phyloP scores from a whole-genome alignment of 805 yeast genomes.

The Tetrapisispora nanseiensis region DNA sequence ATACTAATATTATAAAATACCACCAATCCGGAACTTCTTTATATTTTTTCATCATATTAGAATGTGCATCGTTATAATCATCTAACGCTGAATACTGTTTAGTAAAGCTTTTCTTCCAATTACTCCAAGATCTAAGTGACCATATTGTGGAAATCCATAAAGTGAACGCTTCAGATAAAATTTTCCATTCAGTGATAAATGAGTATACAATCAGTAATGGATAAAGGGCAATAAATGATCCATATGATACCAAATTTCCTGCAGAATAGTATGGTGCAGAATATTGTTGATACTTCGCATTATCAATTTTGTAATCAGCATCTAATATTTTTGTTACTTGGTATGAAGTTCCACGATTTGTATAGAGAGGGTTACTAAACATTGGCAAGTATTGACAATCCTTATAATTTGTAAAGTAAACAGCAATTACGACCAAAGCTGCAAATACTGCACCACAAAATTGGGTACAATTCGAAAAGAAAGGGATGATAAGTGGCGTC shows the following conservation, averaged over 20 bases:
- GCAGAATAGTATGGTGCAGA: constrained; percentile 63
- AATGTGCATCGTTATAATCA: constrained; percentile 42
- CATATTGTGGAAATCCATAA: constrained; percentile 11
- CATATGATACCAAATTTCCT: constrained; percentile 49
- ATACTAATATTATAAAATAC: constrained; percentile 34
- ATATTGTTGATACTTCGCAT: constrained; percentile 37
- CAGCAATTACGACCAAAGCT: constrained; percentile 28
- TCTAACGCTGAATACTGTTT: constrained; percentile 21
- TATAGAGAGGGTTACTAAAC: constrained; percentile 42
- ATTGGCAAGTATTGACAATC: constrained; percentile 33
- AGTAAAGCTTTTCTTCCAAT: constrained; percentile 25
- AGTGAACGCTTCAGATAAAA: constrained; percentile 33
- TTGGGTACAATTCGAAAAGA: constrained; percentile 29
- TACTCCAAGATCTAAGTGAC: constrained; percentile 8
- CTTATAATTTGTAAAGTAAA: constrained; percentile 34
- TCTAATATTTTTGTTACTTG: constrained; percentile 39
- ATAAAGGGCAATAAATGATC: constrained; percentile 46
- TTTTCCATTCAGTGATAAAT: constrained; percentile 35
- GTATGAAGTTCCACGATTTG: constrained; percentile 41
- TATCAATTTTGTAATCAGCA: constrained; percentile 36
- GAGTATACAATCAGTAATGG: constrained; percentile 48
- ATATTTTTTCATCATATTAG: constrained; percentile 46
- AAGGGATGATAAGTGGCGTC: constrained; percentile 37
- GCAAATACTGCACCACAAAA: constrained; percentile 30
- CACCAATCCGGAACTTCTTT: constrained; percentile 66